phyloP scores from a whole-genome alignment of 345 rosid genomes.

The Eucalyptus curtisii region DNA sequence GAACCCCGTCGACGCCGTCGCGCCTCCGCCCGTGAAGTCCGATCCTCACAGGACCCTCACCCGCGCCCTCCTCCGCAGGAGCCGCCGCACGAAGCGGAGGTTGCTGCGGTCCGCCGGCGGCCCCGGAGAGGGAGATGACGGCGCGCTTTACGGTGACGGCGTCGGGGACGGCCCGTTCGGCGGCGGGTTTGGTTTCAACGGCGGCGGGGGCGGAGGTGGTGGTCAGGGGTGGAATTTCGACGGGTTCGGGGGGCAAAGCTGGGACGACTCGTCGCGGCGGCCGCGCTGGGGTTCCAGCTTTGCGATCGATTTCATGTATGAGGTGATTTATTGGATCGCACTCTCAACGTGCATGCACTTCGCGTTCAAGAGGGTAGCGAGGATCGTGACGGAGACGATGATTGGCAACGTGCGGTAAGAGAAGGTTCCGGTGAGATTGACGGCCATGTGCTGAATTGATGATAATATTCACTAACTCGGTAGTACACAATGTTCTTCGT shows the following conservation, averaged over 20 bases:
- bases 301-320: constrained; percentile 57
- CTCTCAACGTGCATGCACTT: constrained; percentile 71
- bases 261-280: constrained; percentile 34
- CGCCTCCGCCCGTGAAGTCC: constrained; percentile 41
- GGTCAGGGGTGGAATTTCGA: constrained; percentile 26
- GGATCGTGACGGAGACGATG: constrained; percentile 13
- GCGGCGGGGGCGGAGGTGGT: constrained; percentile 25
- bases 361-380: constrained; percentile 53
- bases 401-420: constrained; percentile 5
- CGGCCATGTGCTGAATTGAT: constrained; percentile 19
- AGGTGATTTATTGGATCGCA: constrained; percentile 86
- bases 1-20: constrained; percentile 8
- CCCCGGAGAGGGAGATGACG: neutral
- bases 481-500: neutral
- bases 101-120: neutral
- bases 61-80: constrained; percentile 39
- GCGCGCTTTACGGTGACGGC: neutral
- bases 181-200: constrained; percentile 14
- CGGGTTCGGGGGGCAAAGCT: constrained; percentile 25
- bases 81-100: constrained; percentile 39
- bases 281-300: neutral
- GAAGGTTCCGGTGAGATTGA: constrained; percentile 34
- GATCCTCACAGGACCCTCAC: neutral
- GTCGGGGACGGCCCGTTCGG: constrained; percentile 24
- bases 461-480: neutral